These are phyloP conservation scores for Rhizopus microsporus DNA, from an alignment of 371 early-diverging fungal species.

Conservation along the genomic window DNA sequence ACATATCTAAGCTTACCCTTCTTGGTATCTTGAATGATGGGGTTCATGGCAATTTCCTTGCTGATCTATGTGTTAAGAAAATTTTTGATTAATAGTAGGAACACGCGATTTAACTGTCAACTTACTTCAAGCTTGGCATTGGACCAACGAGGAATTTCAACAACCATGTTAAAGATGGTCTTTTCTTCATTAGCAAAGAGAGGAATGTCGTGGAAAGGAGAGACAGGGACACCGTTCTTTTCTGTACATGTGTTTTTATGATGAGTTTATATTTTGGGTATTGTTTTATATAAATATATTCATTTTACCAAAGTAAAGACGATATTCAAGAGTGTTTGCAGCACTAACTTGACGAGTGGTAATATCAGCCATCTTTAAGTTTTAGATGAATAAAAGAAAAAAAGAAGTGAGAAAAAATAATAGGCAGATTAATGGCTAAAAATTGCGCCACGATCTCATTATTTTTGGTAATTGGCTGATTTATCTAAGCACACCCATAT, in stretches of 20 bases:
- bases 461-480: too few relatives aligned
- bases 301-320: constrained; percentile 79
- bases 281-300: background rate
- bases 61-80: constrained; percentile 58
- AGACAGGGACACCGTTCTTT: constrained; percentile 57
- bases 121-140: constrained; percentile 94
- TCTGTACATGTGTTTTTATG: constrained; percentile 10
- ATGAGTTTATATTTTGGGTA: background rate
- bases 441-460: background rate
- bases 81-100: background rate
- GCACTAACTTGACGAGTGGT: constrained; percentile 78
- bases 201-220: constrained; percentile 96
- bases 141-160: constrained; percentile 95
- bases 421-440: too few relatives aligned
- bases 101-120: background rate
- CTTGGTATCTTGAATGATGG: constrained; percentile 95
- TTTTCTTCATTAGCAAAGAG: constrained; percentile 75
- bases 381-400: constrained; percentile 3
- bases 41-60: constrained; percentile 85
- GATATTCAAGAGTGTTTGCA: constrained; percentile 84
- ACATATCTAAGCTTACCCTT: constrained; percentile 93
- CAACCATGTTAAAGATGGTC: constrained; percentile 84
- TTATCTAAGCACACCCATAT: too few relatives aligned
- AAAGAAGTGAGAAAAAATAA: constrained; percentile 1
- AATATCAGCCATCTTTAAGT: constrained; percentile 59